Percentiles rank a stretch among this genome's conserved stretches.
These are phyloP conservation scores for Dactylellina haptotyla DNA, from an alignment of 2,329 filamentous ascomycete genomes.

Conservation along the genomic window DNA sequence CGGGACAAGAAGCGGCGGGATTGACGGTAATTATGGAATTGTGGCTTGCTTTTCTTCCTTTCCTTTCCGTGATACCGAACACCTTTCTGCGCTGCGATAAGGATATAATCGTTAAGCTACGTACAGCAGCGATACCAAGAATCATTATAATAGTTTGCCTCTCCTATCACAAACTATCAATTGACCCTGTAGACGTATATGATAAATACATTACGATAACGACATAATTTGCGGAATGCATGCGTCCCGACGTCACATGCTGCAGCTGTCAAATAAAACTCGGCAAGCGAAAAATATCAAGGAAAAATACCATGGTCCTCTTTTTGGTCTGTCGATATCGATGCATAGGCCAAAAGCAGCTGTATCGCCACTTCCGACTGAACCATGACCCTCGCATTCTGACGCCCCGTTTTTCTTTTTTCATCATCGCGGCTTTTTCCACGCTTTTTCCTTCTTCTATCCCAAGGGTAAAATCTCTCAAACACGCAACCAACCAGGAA, in stretches of 20 bases:
- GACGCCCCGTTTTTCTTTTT: not conserved
- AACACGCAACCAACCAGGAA: slow-evolving; percentile 5
- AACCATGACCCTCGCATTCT: not conserved
- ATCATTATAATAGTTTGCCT: not conserved
- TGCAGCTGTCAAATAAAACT: too few relatives aligned
- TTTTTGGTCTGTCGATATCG: too few relatives aligned
- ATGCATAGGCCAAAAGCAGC: too few relatives aligned
- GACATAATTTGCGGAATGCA: too few relatives aligned
- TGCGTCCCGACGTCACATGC: slow-evolving; percentile 18
- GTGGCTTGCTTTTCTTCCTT: slow-evolving; percentile 7
- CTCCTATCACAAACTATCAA: not conserved
- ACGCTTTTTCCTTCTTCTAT: too few relatives aligned
- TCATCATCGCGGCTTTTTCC: not conserved
- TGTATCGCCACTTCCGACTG: too few relatives aligned
- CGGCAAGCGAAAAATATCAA: too few relatives aligned
- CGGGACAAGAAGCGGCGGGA: slow-evolving; percentile 20
- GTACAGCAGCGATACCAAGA: not conserved
- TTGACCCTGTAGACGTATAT: not conserved
- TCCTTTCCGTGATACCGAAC: not conserved
- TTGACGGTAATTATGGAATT: slow-evolving; percentile 2
- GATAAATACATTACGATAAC: not conserved
- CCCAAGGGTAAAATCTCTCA: slow-evolving; percentile 14
- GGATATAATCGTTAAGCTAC: not conserved
- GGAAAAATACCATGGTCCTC: too few relatives aligned
- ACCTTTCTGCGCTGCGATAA: not conserved